Evolutionary conservation across 192 early-diverging fungal genomes (phyloP).

Genomic region (Coemansia sp.): DNA sequence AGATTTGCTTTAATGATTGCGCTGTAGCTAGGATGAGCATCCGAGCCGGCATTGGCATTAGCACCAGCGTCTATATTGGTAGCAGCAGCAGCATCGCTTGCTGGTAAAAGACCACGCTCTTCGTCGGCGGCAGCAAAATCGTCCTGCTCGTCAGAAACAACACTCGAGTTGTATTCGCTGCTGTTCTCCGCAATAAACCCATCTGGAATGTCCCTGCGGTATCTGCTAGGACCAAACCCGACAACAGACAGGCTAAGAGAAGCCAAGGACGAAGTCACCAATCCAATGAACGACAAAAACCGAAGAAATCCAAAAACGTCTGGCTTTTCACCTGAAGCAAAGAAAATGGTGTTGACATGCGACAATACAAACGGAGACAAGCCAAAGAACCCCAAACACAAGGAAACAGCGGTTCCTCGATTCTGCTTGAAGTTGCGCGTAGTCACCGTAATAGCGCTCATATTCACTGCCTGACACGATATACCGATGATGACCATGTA

Average conservation of each 20-base stretch:
- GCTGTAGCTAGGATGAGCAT: conserved; percentile 8
- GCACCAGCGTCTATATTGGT: neutral
- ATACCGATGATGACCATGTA: conserved; percentile 60
- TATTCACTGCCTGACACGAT: conserved; percentile 62
- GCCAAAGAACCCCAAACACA: conserved; percentile 65
- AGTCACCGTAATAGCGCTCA: conserved; percentile 66
- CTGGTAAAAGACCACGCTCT: conserved; percentile 24
- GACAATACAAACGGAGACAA: conserved; percentile 66
- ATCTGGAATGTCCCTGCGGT: conserved; percentile 28
- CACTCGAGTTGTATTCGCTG: conserved; percentile 2
- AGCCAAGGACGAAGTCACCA: conserved; percentile 31
- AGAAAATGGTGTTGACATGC: conserved; percentile 59
- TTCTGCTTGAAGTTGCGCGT: conserved; percentile 62
- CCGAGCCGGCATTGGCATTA: neutral
- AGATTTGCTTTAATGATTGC: conserved; percentile 9
- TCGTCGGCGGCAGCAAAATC: conserved; percentile 15
- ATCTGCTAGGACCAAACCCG: conserved; percentile 51
- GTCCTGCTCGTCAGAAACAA: conserved; percentile 12
- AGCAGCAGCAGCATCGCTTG: neutral
- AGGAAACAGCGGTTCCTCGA: conserved; percentile 61
- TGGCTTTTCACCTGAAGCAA: conserved; percentile 40
- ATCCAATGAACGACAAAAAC: conserved; percentile 44
- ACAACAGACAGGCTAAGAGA: conserved; percentile 36
- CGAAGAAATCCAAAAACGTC: conserved; percentile 49
- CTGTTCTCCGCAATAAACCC: conserved; percentile 43